These are phyloP conservation scores for Thelonectria blattea DNA, from an alignment of 2,329 filamentous ascomycete species.

Conservation along the genomic window DNA sequence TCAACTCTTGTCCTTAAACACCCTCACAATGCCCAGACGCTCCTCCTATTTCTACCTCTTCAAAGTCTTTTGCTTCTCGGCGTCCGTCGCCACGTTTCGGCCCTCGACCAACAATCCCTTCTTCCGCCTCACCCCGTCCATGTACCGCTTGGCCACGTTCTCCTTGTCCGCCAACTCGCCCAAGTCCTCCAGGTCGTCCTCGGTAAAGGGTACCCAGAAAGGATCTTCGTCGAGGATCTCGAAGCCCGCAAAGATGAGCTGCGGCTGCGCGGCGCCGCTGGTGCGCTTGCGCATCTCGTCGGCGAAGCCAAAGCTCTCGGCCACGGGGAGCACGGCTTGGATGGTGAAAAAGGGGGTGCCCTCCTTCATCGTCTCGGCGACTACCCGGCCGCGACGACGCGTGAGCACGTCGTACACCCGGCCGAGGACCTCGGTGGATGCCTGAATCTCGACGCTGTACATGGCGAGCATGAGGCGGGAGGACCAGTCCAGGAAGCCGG, in stretches of 20 bases:
- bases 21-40: neutral
- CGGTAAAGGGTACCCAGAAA: slow-evolving; percentile 96
- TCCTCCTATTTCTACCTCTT: slow-evolving; percentile 56
- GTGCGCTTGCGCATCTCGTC: slow-evolving; percentile 97
- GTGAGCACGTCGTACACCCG: slow-evolving; percentile 98
- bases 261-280: slow-evolving; percentile 86
- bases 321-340: slow-evolving; percentile 83
- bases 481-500: slow-evolving; percentile 94
- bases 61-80: slow-evolving; percentile 85
- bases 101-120: slow-evolving; percentile 90
- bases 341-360: slow-evolving; percentile 98
- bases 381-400: slow-evolving; percentile 84
- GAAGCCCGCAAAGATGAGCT: slow-evolving; percentile 92
- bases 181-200: slow-evolving; percentile 94
- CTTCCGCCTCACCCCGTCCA: slow-evolving; percentile 83
- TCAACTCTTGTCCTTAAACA: neutral
- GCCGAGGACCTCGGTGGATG: slow-evolving; percentile 91
- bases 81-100: slow-evolving; percentile 78
- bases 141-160: slow-evolving; percentile 95
- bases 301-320: slow-evolving; percentile 93
- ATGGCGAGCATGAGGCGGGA: slow-evolving; percentile 94
- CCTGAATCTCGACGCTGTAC: slow-evolving; percentile 98
- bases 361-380: slow-evolving; percentile 90
- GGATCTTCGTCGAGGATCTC: slow-evolving; percentile 94
- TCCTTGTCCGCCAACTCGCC: slow-evolving; percentile 92